Percentiles rank a stretch among this genome's conserved stretches.
These are phyloP conservation scores for Suillus variegatus DNA, from an alignment of 768 basidiomycete species.

Conservation along the genomic window DNA sequence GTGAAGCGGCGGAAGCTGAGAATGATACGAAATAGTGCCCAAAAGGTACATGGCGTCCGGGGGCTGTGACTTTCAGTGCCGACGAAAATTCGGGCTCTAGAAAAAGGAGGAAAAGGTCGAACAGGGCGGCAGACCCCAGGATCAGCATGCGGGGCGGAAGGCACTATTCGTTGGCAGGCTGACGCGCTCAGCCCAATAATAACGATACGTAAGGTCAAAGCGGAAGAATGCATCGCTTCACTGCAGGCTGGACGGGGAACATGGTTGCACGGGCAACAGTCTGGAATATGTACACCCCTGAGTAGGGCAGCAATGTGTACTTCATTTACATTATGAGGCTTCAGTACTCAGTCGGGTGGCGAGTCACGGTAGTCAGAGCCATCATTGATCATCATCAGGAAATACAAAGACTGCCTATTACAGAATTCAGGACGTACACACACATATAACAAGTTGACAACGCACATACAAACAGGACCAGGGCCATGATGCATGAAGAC, in stretches of 20 bases:
- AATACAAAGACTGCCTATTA: slow-evolving; percentile 7
- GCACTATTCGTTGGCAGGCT: background rate
- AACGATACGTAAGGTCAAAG: slow-evolving; percentile 10
- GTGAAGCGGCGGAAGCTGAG: slow-evolving; percentile 3
- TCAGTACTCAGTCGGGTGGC: background rate
- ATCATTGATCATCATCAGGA: background rate
- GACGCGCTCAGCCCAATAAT: background rate
- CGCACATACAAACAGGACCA: background rate
- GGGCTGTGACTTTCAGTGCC: slow-evolving; percentile 28
- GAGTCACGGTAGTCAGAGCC: background rate
- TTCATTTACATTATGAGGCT: background rate
- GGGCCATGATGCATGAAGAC: background rate
- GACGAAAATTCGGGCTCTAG: background rate
- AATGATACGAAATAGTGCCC: background rate
- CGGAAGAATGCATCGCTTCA: slow-evolving; percentile 5
- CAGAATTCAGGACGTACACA: background rate
- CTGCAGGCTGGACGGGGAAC: background rate
- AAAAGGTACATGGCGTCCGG: slow-evolving; percentile 7
- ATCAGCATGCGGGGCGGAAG: background rate
- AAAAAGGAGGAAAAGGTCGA: background rate
- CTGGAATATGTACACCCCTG: background rate
- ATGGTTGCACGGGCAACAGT: background rate
- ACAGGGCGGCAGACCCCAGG: background rate
- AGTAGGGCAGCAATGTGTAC: background rate
- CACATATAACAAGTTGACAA: background rate